Evolutionary conservation across 2,329 filamentous ascomycete genomes (phyloP).

Genomic region (Cladosporium oxysporum): DNA sequence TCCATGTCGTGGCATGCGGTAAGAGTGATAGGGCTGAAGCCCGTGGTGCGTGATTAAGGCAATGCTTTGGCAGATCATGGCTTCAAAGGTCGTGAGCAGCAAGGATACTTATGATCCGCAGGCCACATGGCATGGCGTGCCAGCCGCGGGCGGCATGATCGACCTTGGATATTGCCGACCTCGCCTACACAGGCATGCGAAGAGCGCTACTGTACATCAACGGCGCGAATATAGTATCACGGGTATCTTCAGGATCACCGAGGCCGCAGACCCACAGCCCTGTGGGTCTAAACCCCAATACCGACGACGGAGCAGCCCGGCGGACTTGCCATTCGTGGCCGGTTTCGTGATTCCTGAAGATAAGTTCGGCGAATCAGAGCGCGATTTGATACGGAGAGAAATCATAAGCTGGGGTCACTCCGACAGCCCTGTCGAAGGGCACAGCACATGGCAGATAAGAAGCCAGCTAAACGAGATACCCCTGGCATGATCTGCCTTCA

Average conservation of each 20-base stretch:
- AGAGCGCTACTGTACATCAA: not conserved
- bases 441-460: not conserved
- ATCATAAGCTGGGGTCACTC: not conserved
- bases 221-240: no score
- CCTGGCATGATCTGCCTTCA: not conserved
- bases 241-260: not conserved
- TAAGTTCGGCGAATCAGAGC: not conserved
- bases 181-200: not conserved
- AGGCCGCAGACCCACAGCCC: not conserved
- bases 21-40: not conserved
- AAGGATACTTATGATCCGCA: not conserved
- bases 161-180: not conserved
- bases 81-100: not conserved
- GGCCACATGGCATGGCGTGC: not conserved
- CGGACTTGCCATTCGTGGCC: not conserved
- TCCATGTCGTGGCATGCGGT: conserved; percentile 2
- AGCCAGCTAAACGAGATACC: not conserved
- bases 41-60: not conserved
- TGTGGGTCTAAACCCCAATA: not conserved
- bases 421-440: not conserved
- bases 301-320: not conserved
- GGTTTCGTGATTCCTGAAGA: not conserved
- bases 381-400: not conserved
- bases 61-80: not conserved
- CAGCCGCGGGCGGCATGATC: not conserved